phyloP scores from a whole-genome alignment of 306 rosid species.

The Prunus fruticosa region DNA sequence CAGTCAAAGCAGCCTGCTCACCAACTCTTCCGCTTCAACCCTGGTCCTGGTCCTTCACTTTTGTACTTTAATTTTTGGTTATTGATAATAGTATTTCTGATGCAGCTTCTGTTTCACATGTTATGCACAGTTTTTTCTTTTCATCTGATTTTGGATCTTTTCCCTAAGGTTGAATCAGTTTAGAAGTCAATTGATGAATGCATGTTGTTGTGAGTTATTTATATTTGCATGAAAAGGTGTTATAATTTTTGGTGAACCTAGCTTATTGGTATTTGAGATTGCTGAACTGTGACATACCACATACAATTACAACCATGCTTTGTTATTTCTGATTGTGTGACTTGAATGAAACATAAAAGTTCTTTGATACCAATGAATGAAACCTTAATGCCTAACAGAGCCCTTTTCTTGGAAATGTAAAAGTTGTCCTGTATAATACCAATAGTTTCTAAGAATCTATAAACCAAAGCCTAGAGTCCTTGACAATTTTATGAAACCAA shows the following conservation, averaged over 20 bases:
- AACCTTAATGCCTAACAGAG: background rate
- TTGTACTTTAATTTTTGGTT: no score
- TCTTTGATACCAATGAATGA: background rate
- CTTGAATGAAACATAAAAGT: background rate
- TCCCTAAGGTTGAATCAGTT: background rate
- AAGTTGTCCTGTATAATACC: background rate
- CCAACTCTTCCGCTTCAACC: no score
- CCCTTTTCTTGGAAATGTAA: background rate
- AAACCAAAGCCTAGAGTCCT: no score
- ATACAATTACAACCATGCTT: background rate
- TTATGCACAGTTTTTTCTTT: background rate
- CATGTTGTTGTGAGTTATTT: background rate
- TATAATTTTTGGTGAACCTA: background rate
- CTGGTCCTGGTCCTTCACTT: no score
- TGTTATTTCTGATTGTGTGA: background rate
- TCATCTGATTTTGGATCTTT: slow-evolving; percentile 1
- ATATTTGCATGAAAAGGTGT: background rate
- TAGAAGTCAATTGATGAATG: background rate
- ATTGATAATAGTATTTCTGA: no score
- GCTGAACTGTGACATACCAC: background rate
- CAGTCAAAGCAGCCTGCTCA: no score
- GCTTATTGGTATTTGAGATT: background rate
- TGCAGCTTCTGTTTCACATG: background rate
- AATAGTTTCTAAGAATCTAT: no score
- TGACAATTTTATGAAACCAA: background rate